These are phyloP conservation scores for Populus hybrid DNA, from an alignment of 441 rosid species.

Conservation along the genomic window DNA sequence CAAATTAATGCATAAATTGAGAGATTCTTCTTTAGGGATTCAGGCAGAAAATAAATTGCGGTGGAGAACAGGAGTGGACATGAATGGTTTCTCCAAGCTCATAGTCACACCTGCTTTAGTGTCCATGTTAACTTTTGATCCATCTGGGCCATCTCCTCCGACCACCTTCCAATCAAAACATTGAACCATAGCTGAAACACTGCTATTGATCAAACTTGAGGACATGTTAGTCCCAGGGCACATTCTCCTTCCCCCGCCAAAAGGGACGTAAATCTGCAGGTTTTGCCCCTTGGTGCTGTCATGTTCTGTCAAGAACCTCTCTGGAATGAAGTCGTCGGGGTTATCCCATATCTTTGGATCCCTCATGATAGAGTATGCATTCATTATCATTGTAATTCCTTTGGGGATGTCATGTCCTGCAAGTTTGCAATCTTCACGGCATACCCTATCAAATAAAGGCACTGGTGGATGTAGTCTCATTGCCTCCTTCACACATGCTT, in stretches of 20 bases:
- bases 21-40: not conserved
- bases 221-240: slow-evolving; percentile 31
- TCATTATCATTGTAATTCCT: slow-evolving; percentile 19
- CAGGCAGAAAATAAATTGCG: not conserved
- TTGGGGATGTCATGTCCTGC: slow-evolving; percentile 25
- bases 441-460: not conserved
- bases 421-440: slow-evolving; percentile 19
- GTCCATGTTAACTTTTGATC: not conserved
- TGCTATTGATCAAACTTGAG: slow-evolving; percentile 9
- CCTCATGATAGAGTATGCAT: slow-evolving; percentile 30
- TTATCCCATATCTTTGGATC: slow-evolving; percentile 33
- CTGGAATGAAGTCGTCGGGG: slow-evolving; percentile 28
- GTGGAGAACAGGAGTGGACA: not conserved
- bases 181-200: slow-evolving; percentile 27
- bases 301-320: slow-evolving; percentile 27
- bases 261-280: slow-evolving; percentile 22
- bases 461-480: slow-evolving; percentile 29
- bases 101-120: not conserved
- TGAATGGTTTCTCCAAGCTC: not conserved
- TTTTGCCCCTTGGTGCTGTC: not conserved
- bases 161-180: slow-evolving; percentile 23
- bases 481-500: slow-evolving; percentile 33
- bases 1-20: not conserved
- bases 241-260: slow-evolving; percentile 33
- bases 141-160: not conserved